Evolutionary conservation across 2,329 filamentous ascomycete species (phyloP), one percentile per base, ranked within the genome.

Genomic region (Fusarium sp.): DNA sequence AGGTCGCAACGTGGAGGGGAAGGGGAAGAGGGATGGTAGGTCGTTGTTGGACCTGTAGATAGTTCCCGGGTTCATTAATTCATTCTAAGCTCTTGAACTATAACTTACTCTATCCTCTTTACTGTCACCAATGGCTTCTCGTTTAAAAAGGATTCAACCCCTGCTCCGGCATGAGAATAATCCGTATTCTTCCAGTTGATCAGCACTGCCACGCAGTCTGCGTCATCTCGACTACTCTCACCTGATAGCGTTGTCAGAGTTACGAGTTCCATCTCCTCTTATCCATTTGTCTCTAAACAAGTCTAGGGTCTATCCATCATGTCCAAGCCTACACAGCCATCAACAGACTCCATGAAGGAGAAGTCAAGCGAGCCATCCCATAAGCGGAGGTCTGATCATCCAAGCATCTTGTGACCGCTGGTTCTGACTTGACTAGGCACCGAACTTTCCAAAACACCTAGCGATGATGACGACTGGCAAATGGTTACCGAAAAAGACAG

Each of bases 391-490:
- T 3, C 13, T 7, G 4, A n/a, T 41, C 20, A 11, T 18, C 29
- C 16, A 41, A n/a, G 6, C 22, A 58, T 6, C 11, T 22, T 22
- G 9, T 45, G 22, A 7, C 5, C 39, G n/a, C 16, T 4, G 4
- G 5, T 41, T 13, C 56, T 41, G 6, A 41, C 56, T 39, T n/a
- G 20, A 41, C 8, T n/a, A 58, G 56, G 22, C 35, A 39, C 33
- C 5, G 14, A 24, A 9, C 20, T 39, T 24, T n/a, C 14, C 4
- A 39, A 39, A 7, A 10, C 27, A 10, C 18, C 48, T 27, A 24
- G 7, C 2, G n/a, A 27, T 1, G 70, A 71, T 1, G 58, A 73
- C 4, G 71, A 71, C n/a, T 73, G 71, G 71, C 45, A 73, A 4
- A 56, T 74, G 0, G 16, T 73, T 3, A 54, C 22, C 5, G 56